These are phyloP conservation scores for Actinomortierella ambigua DNA, from an alignment of 371 early-diverging fungal genomes.

Conservation along the genomic window DNA sequence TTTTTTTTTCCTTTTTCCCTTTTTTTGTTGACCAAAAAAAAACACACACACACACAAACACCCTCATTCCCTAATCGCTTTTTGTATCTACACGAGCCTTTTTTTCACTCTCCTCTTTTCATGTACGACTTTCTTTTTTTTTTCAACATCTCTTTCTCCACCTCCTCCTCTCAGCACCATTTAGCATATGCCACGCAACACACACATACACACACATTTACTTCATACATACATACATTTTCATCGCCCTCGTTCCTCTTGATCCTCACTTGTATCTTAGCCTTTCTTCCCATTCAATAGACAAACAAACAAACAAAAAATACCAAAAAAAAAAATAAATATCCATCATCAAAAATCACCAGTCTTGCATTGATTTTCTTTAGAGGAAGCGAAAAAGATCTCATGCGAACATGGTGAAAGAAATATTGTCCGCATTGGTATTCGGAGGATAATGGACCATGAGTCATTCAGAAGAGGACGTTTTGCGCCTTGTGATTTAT, in stretches of 20 bases:
- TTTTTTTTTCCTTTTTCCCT: not conserved
- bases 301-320: constrained; percentile 1
- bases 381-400: too few relatives aligned
- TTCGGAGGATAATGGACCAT: too few relatives aligned
- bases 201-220: not conserved
- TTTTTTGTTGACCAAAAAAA: not conserved
- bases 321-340: not conserved
- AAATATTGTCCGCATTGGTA: too few relatives aligned
- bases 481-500: too few relatives aligned
- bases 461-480: too few relatives aligned
- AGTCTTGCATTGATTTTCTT: too few relatives aligned
- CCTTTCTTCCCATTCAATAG: not conserved
- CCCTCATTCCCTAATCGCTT: not conserved
- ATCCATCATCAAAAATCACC: too few relatives aligned
- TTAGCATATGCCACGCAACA: too few relatives aligned
- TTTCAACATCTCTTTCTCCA: not conserved
- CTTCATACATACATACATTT: not conserved
- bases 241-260: constrained; percentile 3
- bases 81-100: constrained; percentile 10
- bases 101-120: not conserved
- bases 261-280: constrained; percentile 2
- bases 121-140: not conserved
- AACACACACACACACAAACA: not conserved
- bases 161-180: not conserved
- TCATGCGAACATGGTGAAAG: too few relatives aligned